Conservation (phyloP, 2,329 filamentous ascomycete species). For the Cladophialophora bantiana region DNA sequence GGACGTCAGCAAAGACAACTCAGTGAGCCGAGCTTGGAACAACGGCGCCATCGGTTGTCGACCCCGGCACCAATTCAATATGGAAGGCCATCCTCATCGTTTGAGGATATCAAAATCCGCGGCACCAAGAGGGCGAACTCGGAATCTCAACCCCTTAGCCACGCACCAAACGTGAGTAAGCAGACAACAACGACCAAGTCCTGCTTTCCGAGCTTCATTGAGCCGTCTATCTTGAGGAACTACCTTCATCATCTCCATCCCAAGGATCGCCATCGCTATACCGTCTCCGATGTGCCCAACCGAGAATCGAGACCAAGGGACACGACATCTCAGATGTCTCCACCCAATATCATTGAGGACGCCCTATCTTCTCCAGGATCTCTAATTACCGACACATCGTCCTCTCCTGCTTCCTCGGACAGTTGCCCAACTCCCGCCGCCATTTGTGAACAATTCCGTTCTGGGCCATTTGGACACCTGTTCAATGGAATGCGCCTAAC, state of each 20-base stretch:
- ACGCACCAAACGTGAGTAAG: neutral
- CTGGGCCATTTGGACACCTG: constrained; percentile 28
- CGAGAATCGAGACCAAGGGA: constrained; percentile 13
- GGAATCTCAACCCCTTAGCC: constrained; percentile 10
- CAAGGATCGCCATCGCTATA: constrained; percentile 32
- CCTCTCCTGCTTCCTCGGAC: constrained; percentile 22
- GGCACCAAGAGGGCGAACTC: constrained; percentile 27
- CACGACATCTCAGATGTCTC: constrained; percentile 3
- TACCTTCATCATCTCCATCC: constrained; percentile 36
- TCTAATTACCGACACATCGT: constrained; percentile 25
- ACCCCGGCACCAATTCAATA: constrained; percentile 16
- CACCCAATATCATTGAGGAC: constrained; percentile 16
- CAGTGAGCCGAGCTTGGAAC: constrained; percentile 11
- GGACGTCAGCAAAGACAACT: constrained; percentile 15
- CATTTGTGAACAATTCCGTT: constrained; percentile 27
- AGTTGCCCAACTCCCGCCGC: constrained; percentile 27
- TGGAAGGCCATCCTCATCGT: neutral
- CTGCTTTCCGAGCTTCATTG: constrained; percentile 34
- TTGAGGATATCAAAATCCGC: constrained; percentile 3
- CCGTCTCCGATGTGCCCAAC: constrained; percentile 14
- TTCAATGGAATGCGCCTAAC: constrained; percentile 33
- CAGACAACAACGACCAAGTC: constrained; percentile 19
- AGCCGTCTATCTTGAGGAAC: constrained; percentile 31
- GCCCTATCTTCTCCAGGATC: constrained; percentile 29
- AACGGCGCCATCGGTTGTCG: constrained; percentile 22